These are phyloP conservation scores for Abelmoschus esculentus DNA, from an alignment of 345 rosid species.

Conservation along the genomic window DNA sequence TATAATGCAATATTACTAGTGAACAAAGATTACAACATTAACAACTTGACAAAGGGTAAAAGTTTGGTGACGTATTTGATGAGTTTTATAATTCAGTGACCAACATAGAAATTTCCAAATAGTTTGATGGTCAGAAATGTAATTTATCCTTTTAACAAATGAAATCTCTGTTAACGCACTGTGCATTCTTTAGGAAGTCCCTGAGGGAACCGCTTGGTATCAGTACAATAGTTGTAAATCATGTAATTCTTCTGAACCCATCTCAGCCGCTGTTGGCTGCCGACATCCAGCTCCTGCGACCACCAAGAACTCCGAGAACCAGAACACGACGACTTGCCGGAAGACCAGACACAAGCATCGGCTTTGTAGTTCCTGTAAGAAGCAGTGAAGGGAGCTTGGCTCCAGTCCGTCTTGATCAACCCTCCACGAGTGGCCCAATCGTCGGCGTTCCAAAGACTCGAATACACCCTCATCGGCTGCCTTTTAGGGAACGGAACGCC, in stretches of 20 bases:
- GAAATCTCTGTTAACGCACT: background rate
- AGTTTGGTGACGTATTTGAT: no score
- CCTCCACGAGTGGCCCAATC: constrained; percentile 85
- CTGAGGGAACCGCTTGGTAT: background rate
- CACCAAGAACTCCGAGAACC: background rate
- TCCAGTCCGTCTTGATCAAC: constrained; percentile 51
- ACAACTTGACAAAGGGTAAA: no score
- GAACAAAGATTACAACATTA: no score
- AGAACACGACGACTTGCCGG: constrained; percentile 23
- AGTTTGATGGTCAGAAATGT: no score
- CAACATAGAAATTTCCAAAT: no score
- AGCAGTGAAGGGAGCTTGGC: constrained; percentile 50
- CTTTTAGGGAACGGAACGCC: constrained; percentile 48
- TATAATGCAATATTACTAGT: no score
- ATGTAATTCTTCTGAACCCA: constrained; percentile 9
- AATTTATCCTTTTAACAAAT: no score
- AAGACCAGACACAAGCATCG: constrained; percentile 27
- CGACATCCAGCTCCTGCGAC: background rate
- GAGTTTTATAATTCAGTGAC: no score
- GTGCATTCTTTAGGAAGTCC: constrained; percentile 5
- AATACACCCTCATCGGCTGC: constrained; percentile 54
- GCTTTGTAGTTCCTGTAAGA: constrained; percentile 36
- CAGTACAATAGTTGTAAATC: background rate
- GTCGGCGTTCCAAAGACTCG: constrained; percentile 63
- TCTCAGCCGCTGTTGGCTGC: constrained; percentile 4